Evolutionary conservation across 2,329 filamentous ascomycete genomes (phyloP).

Genomic region (Myriosclerotinia duriaeana): DNA sequence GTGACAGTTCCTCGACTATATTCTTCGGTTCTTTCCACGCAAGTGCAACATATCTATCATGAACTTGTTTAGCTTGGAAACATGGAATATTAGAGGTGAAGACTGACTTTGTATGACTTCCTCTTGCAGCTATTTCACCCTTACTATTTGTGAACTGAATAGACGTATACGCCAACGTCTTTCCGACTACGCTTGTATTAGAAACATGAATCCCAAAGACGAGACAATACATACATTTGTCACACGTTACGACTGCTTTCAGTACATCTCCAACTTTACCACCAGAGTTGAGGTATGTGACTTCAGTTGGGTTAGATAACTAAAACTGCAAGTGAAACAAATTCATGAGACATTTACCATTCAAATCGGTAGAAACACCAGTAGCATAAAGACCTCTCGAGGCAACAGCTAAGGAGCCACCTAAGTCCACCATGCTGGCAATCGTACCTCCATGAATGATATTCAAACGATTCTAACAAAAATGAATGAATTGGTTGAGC

Average conservation of each 20-base stretch:
- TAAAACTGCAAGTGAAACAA: background rate
- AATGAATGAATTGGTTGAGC: background rate
- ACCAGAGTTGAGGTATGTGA: conserved; percentile 62
- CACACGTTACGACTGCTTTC: conserved; percentile 57
- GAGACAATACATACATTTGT: conserved; percentile 52
- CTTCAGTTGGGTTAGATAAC: conserved; percentile 42
- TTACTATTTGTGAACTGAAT: conserved; percentile 59
- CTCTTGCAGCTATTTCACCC: conserved; percentile 59
- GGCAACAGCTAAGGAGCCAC: conserved; percentile 64
- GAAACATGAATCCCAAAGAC: background rate
- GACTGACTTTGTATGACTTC: conserved; percentile 64
- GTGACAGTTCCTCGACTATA: conserved; percentile 40
- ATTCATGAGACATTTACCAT: conserved; percentile 46
- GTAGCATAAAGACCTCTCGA: conserved; percentile 63
- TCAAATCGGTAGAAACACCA: conserved; percentile 64
- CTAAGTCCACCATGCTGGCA: conserved; percentile 70
- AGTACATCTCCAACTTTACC: conserved; percentile 58
- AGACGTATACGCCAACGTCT: conserved; percentile 60
- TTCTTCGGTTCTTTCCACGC: conserved; percentile 42
- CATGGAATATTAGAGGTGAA: background rate
- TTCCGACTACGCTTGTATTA: conserved; percentile 52
- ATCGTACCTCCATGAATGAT: conserved; percentile 79
- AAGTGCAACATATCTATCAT: conserved; percentile 40
- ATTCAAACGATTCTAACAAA: conserved; percentile 66
- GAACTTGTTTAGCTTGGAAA: conserved; percentile 9